Base-by-base conservation (phyloP, 805 yeast species). In the Candida taoyuanica region DNA sequence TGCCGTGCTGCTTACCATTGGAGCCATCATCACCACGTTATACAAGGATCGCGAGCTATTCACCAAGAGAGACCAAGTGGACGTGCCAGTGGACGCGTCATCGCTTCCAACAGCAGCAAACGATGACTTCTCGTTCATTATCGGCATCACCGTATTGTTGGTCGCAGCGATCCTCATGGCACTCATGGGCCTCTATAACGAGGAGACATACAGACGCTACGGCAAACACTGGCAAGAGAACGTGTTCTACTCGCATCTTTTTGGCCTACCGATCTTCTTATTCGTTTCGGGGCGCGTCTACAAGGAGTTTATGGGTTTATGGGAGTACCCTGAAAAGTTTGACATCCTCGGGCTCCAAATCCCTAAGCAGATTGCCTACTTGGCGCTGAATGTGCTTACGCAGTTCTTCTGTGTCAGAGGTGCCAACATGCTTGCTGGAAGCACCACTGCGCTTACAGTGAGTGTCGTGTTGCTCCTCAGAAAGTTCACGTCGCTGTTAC, bases 371-470 rank as follows among this genome's bases (percentile, higher is more conserved):
- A 36, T 52, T 14, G 37, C 53, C 7, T 58, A 60, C 47, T 49
- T 77, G 15, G 11, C 59, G 3, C 45, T 65, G 12, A 80, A 78
- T 49, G 67, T 68, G 14, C 13, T 66, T 1, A 74, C 85, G 0
- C 86, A 80, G 56, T 67, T 71, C 46, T 36, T 76, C 4, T 84
- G 94, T 52, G 75, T 80, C 2, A 60, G 73, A 11, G 88, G 91
- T 5, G 91, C 83, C 11, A 81, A 78, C 51, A 65, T 65, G 50
- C 60, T 84, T 17, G 76, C 80, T 0, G 74, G 81, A 15, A 56
- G 56, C 7, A 68, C 80, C 1, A 65, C 73, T n/a, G 81, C 89
- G 0, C 55, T 84, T 30, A 78, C 85, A 0, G 73, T 83, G 3
- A 70, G 79, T 0, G 73, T 84, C 11, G 73, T 78, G 1, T 62